Base-by-base conservation (phyloP, 2,329 filamentous ascomycete species). In the Thielaviopsis punctulata region DNA sequence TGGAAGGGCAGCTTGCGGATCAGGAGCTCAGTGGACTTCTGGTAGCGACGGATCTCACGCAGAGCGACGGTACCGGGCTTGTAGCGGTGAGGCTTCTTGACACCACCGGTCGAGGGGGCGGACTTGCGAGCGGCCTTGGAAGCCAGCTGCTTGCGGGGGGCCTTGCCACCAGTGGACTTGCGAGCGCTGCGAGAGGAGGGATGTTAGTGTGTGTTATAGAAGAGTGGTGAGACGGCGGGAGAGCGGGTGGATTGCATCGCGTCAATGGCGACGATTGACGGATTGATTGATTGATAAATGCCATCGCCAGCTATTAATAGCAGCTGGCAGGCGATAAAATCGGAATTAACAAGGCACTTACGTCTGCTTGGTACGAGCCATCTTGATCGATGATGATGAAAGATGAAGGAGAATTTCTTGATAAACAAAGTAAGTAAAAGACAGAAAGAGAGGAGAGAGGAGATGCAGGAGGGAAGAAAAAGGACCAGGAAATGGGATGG, bases 111-210 rank as follows among this genome's bases (percentile, higher is more conserved):
- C 58, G 88, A 95, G 62, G 92, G 92, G 57, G 92, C 90, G 64
- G 84, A 88, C 83, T 98, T 98, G 76, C 92, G 89, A 65, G 92
- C 90, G 61, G 90, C 92, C 86, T 95, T 95, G 78, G 89, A 95
- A 64, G 90, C 90, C 66, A 96, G 88, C 81, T 95, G 89, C 86
- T 98, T 98, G 73, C 80, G 79, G 58, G 80, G 80, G 62, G 80
- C 80, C 76, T 84, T 84, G 76, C 80, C 80, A 80, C 80, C 80
- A 63, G 80, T 84, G 69, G 80, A 84, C 77, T 95, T 82, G 67
- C 79, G 77, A 63, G 78, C 78, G 63, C 56, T 57, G 51, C 8
- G 21, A 44, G 3, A 41, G 4, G 21, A 47, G 15, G 44, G 21
- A 25, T 4, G 39, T 49, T 21, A 56, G 52, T 24, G 25, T n/a